A percentile compares a stretch with the other conserved stretches of the same genome.
These are phyloP conservation scores for Ascochyta viciae-villosae DNA, from an alignment of 2,329 filamentous ascomycete genomes.

Conservation along the genomic window DNA sequence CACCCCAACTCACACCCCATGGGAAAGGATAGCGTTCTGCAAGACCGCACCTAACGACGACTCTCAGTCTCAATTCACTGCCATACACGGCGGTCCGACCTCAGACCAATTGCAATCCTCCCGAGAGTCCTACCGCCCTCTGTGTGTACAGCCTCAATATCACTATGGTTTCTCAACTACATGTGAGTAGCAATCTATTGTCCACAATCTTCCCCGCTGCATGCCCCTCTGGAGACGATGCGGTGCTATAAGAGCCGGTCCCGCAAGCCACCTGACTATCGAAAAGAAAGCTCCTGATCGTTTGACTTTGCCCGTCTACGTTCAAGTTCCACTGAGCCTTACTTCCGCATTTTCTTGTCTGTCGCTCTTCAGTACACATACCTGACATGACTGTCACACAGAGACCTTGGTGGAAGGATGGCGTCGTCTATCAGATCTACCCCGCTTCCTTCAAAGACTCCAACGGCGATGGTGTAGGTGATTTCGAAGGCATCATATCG, in stretches of 20 bases:
- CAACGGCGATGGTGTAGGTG: constrained; percentile 63
- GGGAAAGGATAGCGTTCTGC: constrained; percentile 10
- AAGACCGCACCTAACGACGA: constrained; percentile 5
- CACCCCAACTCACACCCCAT: constrained; percentile 21
- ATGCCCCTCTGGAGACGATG: not conserved
- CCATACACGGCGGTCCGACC: constrained; percentile 24
- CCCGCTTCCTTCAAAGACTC: constrained; percentile 68
- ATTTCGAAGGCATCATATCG: constrained; percentile 65
- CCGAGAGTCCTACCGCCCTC: constrained; percentile 19
- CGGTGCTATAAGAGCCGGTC: constrained; percentile 11
- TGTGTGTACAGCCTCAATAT: constrained; percentile 13
- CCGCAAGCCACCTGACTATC: constrained; percentile 14
- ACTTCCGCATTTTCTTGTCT: constrained; percentile 1
- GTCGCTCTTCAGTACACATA: not conserved
- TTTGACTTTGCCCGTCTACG: constrained; percentile 17
- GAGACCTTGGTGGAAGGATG: constrained; percentile 66
- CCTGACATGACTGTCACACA: constrained; percentile 40
- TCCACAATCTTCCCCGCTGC: constrained; percentile 3
- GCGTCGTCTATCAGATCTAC: constrained; percentile 67
- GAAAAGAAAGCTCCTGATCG: constrained; percentile 11
- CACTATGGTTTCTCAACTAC: constrained; percentile 16
- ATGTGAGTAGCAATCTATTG: constrained; percentile 11
- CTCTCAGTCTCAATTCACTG: not conserved
- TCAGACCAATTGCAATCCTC: constrained; percentile 16
- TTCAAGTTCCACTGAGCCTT: constrained; percentile 5